phyloP scores from a whole-genome alignment of 2,329 filamentous ascomycete species.

The Cadophora sp. region DNA sequence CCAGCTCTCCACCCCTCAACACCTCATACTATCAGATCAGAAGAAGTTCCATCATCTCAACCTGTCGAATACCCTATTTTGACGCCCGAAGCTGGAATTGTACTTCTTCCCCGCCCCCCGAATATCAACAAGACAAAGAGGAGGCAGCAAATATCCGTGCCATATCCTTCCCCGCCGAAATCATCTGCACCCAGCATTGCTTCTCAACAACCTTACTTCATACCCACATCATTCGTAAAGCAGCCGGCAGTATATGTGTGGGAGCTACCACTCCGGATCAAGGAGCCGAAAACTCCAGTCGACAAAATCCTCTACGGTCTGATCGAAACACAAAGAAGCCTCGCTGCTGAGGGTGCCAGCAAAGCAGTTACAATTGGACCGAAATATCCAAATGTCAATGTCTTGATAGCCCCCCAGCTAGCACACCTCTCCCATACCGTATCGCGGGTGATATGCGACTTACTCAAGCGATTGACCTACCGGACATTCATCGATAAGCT shows the following conservation, averaged over 20 bases:
- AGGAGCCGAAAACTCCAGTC: not conserved
- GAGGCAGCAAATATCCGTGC: not conserved
- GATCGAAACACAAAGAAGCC: not conserved
- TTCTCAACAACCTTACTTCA: not conserved
- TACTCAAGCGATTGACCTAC: constrained; percentile 8
- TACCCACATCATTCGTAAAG: constrained; percentile 5
- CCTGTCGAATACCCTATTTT: not conserved
- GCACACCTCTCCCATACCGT: not conserved
- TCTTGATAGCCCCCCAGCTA: constrained; percentile 2
- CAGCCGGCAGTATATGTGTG: constrained; percentile 12
- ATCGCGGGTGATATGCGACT: constrained; percentile 5
- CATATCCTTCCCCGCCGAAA: not conserved
- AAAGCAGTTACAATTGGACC: not conserved
- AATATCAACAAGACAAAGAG: not conserved
- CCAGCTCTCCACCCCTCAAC: not conserved
- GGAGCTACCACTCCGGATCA: constrained; percentile 1
- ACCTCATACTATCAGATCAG: not conserved
- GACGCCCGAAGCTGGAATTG: not conserved
- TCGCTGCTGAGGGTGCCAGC: not conserved
- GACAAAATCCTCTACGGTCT: constrained; percentile 7
- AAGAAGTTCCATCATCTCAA: not conserved
- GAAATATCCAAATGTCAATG: constrained; percentile 2
- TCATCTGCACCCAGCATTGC: not conserved
- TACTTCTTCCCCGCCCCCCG: not conserved
- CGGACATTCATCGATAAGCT: constrained; percentile 13